Base-by-base conservation (phyloP, 176 grass and related monocot genomes). In the Carex pumila region DNA sequence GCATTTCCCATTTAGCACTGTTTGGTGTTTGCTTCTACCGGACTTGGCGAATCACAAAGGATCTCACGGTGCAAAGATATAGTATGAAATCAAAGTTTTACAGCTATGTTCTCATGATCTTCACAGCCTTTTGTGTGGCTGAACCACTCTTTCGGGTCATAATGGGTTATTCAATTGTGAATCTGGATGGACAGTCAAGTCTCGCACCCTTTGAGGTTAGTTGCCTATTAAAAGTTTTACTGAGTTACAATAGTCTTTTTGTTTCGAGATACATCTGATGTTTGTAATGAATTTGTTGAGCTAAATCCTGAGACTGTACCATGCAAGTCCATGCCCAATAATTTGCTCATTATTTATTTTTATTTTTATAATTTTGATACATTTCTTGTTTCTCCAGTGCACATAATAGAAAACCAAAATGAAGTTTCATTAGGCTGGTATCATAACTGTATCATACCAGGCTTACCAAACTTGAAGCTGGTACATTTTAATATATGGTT, bases 131-230 rank as follows among this genome's bases (percentile, higher is more conserved):
- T 80, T 92, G 88, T 89, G 86, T 86, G 8, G 91, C 78, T 14
- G 91, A 92, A 84, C 87, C 85, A 5, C 57, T 99, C 66, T 99
- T 90, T 62, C 85, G 90, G 60, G 36, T 90, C 15, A 59, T 91
- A 49, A 91, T 94, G 55, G 93, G 96, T 7, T 81, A 77, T 62
- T 95, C 96, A 18, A 89, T 85, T 34, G 88, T 91, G 85, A 99
- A 95, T 85, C 79, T 95, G 83, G 96, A 99, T 89, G 89, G 91
- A 41, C 88, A 99, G 80, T 32, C 76, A 57, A 70, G 68, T 55
- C 89, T 95, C 31, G 89, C 96, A 75, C 96, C 96, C 55, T 98
- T 90, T 87, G 96, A 98, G 96, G 96, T 94, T 81, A 86, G 88
- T 75, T 62, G 15, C 50, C 25, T 59, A 49, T 18, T 63, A 56